Percentiles rank a stretch among this genome's conserved stretches.
phyloP scores from a whole-genome alignment of 345 rosid species.

The Eucalyptus pauciflora region DNA sequence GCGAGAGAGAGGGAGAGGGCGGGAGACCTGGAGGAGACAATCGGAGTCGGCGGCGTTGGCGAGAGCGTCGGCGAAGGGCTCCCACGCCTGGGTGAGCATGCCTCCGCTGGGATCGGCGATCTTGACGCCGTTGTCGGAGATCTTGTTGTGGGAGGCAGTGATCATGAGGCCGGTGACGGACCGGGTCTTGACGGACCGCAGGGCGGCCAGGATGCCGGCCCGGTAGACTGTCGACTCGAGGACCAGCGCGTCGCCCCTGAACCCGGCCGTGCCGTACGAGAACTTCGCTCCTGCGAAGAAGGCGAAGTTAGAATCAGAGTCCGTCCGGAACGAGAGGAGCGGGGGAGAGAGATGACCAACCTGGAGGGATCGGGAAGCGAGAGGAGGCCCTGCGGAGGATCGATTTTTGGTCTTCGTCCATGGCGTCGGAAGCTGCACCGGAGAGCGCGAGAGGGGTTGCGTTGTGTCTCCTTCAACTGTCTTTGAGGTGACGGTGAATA shows the following conservation, averaged over 20 bases:
- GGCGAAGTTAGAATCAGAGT: neutral
- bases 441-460: neutral
- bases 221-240: slow-evolving; percentile 68
- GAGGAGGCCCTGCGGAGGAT: slow-evolving; percentile 37
- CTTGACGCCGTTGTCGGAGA: slow-evolving; percentile 83
- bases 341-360: neutral
- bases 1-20: neutral
- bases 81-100: slow-evolving; percentile 95
- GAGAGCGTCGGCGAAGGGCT: slow-evolving; percentile 79
- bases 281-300: slow-evolving; percentile 36
- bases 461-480: neutral
- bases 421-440: neutral
- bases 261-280: slow-evolving; percentile 88
- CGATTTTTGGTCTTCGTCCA: slow-evolving; percentile 49
- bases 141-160: slow-evolving; percentile 89
- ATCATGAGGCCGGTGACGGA: slow-evolving; percentile 73
- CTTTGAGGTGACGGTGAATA: neutral
- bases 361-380: slow-evolving; percentile 46
- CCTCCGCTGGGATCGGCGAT: slow-evolving; percentile 77
- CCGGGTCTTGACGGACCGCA: slow-evolving; percentile 65
- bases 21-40: slow-evolving; percentile 33
- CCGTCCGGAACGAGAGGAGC: neutral
- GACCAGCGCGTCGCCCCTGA: slow-evolving; percentile 64
- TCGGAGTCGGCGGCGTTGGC: slow-evolving; percentile 52
- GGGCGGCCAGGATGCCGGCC: slow-evolving; percentile 76